These are phyloP conservation scores for Ailanthus altissimus DNA, from an alignment of 345 rosid genomes.

Conservation along the genomic window DNA sequence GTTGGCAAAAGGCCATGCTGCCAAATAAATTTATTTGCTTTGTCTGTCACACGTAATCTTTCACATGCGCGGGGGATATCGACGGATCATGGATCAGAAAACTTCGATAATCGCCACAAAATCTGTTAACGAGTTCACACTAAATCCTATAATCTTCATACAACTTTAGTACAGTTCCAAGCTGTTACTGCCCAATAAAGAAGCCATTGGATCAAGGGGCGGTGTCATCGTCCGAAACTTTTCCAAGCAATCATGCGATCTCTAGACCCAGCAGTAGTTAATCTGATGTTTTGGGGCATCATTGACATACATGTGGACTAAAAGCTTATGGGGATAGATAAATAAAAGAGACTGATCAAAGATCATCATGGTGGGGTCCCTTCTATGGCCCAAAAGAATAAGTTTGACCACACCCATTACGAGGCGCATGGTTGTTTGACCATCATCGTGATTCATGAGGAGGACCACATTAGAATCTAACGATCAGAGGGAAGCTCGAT, in stretches of 20 bases:
- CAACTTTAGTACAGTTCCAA: conserved; percentile 16
- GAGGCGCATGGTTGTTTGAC: conserved; percentile 33
- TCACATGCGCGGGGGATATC: conserved; percentile 17
- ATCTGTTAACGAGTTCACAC: conserved; percentile 9
- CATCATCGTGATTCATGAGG: conserved; percentile 22
- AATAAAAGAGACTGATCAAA: neutral
- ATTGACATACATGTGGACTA: conserved; percentile 27
- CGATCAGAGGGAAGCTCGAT: conserved; percentile 1
- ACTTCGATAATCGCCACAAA: neutral
- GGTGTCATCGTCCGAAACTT: conserved; percentile 10
- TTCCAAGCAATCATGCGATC: conserved; percentile 23
- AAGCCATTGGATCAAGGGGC: conserved; percentile 29
- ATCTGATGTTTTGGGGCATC: neutral
- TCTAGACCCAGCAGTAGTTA: neutral
- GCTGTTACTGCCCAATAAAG: conserved; percentile 19
- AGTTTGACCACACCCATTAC: conserved; percentile 34
- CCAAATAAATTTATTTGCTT: neutral
- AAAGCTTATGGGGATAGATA: neutral
- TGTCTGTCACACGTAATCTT: conserved; percentile 24
- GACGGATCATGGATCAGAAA: conserved; percentile 5
- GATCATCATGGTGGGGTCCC: conserved; percentile 18
- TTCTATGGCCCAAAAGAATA: conserved; percentile 18
- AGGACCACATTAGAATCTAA: conserved; percentile 13
- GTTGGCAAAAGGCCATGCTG: neutral
- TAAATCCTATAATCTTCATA: neutral